A percentile compares a stretch with the other conserved stretches of the same genome.
phyloP scores from a whole-genome alignment of 2,329 filamentous ascomycete species.

The Cladorrhinum sp. region DNA sequence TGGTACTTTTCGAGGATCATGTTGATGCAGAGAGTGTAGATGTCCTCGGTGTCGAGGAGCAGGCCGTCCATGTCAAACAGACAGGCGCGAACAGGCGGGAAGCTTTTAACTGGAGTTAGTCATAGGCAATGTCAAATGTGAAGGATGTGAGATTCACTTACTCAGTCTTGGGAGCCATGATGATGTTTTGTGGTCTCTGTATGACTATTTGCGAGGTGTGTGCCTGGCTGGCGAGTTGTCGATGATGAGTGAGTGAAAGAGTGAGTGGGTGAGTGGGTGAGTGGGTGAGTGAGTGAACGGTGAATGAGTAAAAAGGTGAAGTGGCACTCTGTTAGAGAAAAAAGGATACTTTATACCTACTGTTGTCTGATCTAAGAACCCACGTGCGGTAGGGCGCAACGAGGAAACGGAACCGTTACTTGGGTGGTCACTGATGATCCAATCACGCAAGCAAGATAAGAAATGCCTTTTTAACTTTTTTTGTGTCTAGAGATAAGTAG shows the following conservation, averaged over 20 bases:
- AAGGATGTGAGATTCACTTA: slow-evolving; percentile 20
- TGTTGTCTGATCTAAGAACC: background rate
- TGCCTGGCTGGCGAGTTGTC: background rate
- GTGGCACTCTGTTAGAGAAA: background rate
- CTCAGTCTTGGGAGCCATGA: slow-evolving; percentile 35
- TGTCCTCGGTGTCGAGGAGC: slow-evolving; percentile 87
- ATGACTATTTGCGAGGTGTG: background rate
- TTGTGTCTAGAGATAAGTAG: too few relatives aligned
- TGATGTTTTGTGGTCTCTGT: background rate
- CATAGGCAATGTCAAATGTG: background rate
- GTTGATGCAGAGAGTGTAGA: slow-evolving; percentile 83
- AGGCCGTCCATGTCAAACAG: slow-evolving; percentile 99
- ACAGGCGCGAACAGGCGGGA: slow-evolving; percentile 81
- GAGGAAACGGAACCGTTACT: too few relatives aligned
- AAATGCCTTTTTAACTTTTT: too few relatives aligned
- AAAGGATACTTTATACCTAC: background rate
- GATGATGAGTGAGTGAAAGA: background rate
- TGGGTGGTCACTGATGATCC: too few relatives aligned
- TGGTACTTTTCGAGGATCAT: slow-evolving; percentile 72
- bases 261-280: background rate
- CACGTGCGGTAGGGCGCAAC: too few relatives aligned
- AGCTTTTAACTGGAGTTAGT: slow-evolving; percentile 45
- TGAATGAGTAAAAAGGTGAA: background rate
- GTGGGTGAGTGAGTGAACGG: background rate
- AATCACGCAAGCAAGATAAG: too few relatives aligned